These are phyloP conservation scores for Taiwanofungus camphoratus DNA, from an alignment of 1,284 basidiomycete genomes.

Conservation along the genomic window DNA sequence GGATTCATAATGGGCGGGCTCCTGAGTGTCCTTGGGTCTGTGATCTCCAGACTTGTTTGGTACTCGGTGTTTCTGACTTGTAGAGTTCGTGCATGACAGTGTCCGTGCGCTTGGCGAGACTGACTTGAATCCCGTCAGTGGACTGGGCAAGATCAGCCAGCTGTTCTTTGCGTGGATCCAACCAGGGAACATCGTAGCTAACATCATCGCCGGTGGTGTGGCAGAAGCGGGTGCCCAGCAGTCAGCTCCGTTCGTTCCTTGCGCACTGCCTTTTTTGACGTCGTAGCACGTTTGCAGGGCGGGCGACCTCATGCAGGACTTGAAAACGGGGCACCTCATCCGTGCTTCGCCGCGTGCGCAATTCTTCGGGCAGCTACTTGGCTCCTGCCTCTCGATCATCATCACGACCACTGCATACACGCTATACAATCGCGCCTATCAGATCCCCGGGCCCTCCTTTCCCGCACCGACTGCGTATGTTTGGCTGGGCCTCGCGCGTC, in stretches of 20 bases:
- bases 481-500: slow-evolving; percentile 87
- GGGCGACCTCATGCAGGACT: slow-evolving; percentile 97
- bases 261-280: not conserved
- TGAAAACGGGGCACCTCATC: slow-evolving; percentile 92
- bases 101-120: slow-evolving; percentile 91
- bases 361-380: slow-evolving; percentile 86
- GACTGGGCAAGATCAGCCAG: slow-evolving; percentile 92
- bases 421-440: slow-evolving; percentile 84
- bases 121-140: slow-evolving; percentile 90
- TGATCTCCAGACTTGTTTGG: slow-evolving; percentile 4
- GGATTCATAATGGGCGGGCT: slow-evolving; percentile 82
- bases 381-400: slow-evolving; percentile 81
- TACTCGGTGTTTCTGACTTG: not conserved
- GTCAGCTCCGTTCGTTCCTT: slow-evolving; percentile 35
- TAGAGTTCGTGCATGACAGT: slow-evolving; percentile 32
- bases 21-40: slow-evolving; percentile 83
- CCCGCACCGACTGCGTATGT: slow-evolving; percentile 91
- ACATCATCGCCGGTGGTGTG: slow-evolving; percentile 94
- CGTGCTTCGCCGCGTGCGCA: slow-evolving; percentile 83
- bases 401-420: slow-evolving; percentile 86
- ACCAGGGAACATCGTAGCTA: slow-evolving; percentile 91
- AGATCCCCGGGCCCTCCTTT: slow-evolving; percentile 85
- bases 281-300: slow-evolving; percentile 45
- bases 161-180: slow-evolving; percentile 92
- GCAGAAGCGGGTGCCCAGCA: slow-evolving; percentile 96